phyloP scores from a whole-genome alignment of 345 rosid species.

The Camelina neglecta region DNA sequence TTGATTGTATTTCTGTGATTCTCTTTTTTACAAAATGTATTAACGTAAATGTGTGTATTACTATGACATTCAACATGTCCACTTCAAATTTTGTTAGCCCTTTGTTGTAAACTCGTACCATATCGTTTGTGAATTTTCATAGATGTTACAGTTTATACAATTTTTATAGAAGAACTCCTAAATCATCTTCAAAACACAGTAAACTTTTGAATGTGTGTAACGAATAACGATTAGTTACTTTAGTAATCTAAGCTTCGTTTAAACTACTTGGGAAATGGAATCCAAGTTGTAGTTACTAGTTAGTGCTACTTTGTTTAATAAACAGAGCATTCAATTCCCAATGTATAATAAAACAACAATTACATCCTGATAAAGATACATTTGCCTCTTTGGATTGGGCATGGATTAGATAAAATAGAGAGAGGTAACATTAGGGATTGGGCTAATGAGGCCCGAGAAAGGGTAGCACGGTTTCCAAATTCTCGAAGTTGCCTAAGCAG shows the following conservation, averaged over 20 bases:
- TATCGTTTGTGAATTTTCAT: background rate
- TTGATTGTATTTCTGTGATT: slow-evolving; percentile 28
- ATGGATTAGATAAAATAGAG: background rate
- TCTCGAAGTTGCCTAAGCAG: slow-evolving; percentile 14
- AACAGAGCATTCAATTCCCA: background rate
- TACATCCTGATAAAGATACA: background rate
- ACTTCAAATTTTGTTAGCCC: slow-evolving; percentile 7
- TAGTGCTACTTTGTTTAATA: background rate
- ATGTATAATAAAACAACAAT: background rate
- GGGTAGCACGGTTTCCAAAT: slow-evolving; percentile 5
- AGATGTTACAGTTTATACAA: background rate
- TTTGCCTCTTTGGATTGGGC: background rate
- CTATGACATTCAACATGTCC: background rate
- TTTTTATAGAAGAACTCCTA: background rate
- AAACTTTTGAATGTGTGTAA: background rate
- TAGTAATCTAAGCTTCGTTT: too few relatives aligned
- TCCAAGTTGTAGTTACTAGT: background rate
- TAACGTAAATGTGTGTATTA: slow-evolving; percentile 30
- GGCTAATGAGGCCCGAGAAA: slow-evolving; percentile 32
- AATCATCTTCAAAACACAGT: too few relatives aligned
- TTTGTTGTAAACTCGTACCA: background rate
- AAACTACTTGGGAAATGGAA: too few relatives aligned
- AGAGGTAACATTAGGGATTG: background rate
- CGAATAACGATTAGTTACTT: too few relatives aligned
- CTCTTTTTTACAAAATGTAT: slow-evolving; percentile 13